A percentile compares a stretch with the other conserved stretches of the same genome.
Evolutionary conservation across 139 green algal species (phyloP).

Genomic region (Closterium sp.): DNA sequence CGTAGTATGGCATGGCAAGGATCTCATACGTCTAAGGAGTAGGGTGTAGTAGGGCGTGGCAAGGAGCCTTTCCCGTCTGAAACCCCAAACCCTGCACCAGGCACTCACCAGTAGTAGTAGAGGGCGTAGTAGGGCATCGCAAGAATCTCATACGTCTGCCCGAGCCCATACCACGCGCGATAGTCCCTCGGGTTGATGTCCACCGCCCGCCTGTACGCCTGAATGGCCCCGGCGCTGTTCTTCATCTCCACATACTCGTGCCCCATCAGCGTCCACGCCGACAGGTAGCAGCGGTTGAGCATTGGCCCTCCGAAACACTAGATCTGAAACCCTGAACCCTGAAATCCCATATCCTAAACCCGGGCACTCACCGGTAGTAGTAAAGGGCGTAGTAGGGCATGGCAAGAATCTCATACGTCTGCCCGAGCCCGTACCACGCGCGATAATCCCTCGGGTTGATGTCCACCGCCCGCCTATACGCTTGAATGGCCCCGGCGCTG

Average conservation of each 20-base stretch:
- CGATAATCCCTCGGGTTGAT: slow-evolving; percentile 88
- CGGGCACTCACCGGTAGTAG: slow-evolving; percentile 73
- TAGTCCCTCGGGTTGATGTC: slow-evolving; percentile 89
- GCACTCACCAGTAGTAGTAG: slow-evolving; percentile 78
- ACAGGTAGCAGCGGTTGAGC: slow-evolving; percentile 81
- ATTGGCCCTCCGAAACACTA: too few relatives aligned
- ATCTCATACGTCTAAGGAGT: slow-evolving; percentile 99
- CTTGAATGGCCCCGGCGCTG: slow-evolving; percentile 78
- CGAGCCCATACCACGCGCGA: slow-evolving; percentile 94
- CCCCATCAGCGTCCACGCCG: slow-evolving; percentile 97
- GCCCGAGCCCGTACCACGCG: slow-evolving; percentile 95
- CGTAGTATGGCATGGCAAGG: slow-evolving; percentile 83
- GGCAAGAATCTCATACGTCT: slow-evolving; percentile 96
- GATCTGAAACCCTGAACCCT: not conserved
- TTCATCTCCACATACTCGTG: slow-evolving; percentile 98
- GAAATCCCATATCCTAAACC: not conserved
- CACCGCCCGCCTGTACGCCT: slow-evolving; percentile 48
- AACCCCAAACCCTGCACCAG: too few relatives aligned
- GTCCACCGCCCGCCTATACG: slow-evolving; percentile 54
- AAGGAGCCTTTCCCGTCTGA: too few relatives aligned
- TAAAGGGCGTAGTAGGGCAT: slow-evolving; percentile 86
- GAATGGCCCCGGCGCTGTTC: slow-evolving; percentile 85
- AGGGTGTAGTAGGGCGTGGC: slow-evolving; percentile 82
- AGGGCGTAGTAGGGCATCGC: slow-evolving; percentile 83
- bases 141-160: slow-evolving; percentile 97